Base-by-base conservation (phyloP, 768 basidiomycete genomes). In the Trichaptum fuscoviolaceum region DNA sequence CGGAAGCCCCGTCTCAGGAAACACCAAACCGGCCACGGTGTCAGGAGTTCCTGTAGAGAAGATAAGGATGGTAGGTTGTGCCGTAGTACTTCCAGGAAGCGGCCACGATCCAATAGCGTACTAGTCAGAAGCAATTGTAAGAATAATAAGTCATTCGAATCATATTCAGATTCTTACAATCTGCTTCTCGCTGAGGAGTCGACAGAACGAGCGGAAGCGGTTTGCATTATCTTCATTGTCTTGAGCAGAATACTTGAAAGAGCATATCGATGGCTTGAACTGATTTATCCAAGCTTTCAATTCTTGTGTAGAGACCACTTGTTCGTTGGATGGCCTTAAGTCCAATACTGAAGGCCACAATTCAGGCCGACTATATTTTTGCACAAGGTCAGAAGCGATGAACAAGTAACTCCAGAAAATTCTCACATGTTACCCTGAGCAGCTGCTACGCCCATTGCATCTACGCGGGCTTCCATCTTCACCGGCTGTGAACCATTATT, bases 41-140 rank as follows among this genome's bases (percentile, higher is more conserved):
- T 67, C 68, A 23, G 10, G 12, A 9, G 61, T 18, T 25, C 35
- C 57, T 18, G 35, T 18, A 1, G 82, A 73, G 67, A 88, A 84
- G 24, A 88, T 73, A 12, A 88, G 71, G 1, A 83, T 76, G 58
- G 83, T 84, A 26, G 78, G 78, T 30, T 80, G 79, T n/a, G 77
- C 74, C 24, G 67, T 71, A 0, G 83, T 84, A 15, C 73, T 75
- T 18, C 25, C 24, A 1, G 82, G 80, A 10, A 78, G 73, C 20
- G 73, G 75, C 85, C 87, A 87, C n/a, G 81, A 78, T 7, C 81
- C 78, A 24, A 81, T 75, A 20, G 84, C 85, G 63, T 79, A 87
- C 86, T 87, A 66, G 12, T 58, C 52, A 52, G 18, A 20, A 25
- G n/a, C 8, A 52, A 35, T 58, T 58, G 15, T 10, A 8, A 26